phyloP scores from a whole-genome alignment of 768 basidiomycete genomes.

The Porpolomopsis calyptriformis region DNA sequence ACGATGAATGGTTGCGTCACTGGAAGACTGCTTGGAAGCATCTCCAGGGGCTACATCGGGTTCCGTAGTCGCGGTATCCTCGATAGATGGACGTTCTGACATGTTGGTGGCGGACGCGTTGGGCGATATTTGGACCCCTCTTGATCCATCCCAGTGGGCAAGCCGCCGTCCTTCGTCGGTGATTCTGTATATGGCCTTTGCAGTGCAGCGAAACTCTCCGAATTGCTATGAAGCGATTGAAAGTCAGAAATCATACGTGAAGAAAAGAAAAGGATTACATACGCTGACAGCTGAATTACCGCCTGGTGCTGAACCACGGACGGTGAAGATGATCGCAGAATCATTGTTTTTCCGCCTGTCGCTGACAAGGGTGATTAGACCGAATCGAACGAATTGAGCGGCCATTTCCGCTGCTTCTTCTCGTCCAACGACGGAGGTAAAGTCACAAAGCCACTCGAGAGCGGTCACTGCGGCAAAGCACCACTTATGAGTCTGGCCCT shows the following conservation, averaged over 20 bases:
- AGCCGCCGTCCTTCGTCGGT: constrained; percentile 83
- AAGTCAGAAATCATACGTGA: constrained; percentile 8
- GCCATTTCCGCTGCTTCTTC: constrained; percentile 98
- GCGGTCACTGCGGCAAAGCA: constrained; percentile 83
- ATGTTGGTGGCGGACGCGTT: constrained; percentile 57
- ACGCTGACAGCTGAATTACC: constrained; percentile 69
- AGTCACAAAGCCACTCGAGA: constrained; percentile 96
- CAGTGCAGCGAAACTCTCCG: constrained; percentile 93
- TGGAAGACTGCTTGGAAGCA: constrained; percentile 24
- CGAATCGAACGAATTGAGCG: constrained; percentile 94
- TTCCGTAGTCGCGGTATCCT: constrained; percentile 24
- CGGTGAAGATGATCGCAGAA: constrained; percentile 87
- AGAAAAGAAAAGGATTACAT: constrained; percentile 20
- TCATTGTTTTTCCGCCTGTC: constrained; percentile 88
- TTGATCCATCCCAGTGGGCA: constrained; percentile 69
- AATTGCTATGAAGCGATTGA: constrained; percentile 48
- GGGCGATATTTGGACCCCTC: constrained; percentile 43
- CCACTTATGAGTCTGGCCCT: constrained; percentile 45
- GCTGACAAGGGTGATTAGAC: constrained; percentile 78
- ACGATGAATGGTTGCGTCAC: constrained; percentile 59
- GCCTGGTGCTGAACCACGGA: constrained; percentile 68
- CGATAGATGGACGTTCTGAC: constrained; percentile 46
- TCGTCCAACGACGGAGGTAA: constrained; percentile 87
- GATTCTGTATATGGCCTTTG: constrained; percentile 89
- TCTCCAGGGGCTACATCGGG: constrained; percentile 19